Percentiles rank a stretch among this genome's conserved stretches.
phyloP scores from a whole-genome alignment of 768 basidiomycete genomes.

The Tephrocybe sp. region DNA sequence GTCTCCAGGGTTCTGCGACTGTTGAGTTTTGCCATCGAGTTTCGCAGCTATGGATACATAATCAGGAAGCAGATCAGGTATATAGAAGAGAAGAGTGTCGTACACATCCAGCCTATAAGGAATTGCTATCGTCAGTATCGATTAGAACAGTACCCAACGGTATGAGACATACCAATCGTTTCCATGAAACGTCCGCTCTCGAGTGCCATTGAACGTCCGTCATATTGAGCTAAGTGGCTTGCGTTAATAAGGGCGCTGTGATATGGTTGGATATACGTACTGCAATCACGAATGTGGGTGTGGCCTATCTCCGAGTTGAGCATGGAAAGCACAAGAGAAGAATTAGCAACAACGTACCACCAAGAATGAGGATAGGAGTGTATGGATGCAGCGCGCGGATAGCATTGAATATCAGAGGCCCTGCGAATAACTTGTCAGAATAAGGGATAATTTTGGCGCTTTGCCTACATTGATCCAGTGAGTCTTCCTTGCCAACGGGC shows the following conservation, averaged over 20 bases:
- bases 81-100: conserved; percentile 13
- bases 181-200: conserved; percentile 93
- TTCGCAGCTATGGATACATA: conserved; percentile 38
- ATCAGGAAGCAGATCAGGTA: neutral
- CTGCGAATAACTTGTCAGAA: conserved; percentile 29
- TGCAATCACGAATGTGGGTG: conserved; percentile 77
- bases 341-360: conserved; percentile 37
- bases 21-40: conserved; percentile 20
- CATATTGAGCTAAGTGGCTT: conserved; percentile 57
- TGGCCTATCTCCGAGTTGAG: conserved; percentile 43
- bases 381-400: conserved; percentile 67
- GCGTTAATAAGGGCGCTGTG: neutral
- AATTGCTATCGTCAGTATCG: neutral
- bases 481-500: conserved; percentile 54
- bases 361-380: conserved; percentile 84
- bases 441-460: neutral
- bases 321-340: neutral
- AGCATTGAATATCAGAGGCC: conserved; percentile 70
- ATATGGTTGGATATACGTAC: conserved; percentile 32
- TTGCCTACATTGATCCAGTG: conserved; percentile 47
- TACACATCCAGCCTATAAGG: conserved; percentile 61
- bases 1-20: conserved; percentile 26
- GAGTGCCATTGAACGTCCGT: conserved; percentile 71
- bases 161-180: conserved; percentile 63
- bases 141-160: neutral